Evolutionary conservation across 306 rosid species (phyloP).

Genomic region (Castanopsis chinensis): DNA sequence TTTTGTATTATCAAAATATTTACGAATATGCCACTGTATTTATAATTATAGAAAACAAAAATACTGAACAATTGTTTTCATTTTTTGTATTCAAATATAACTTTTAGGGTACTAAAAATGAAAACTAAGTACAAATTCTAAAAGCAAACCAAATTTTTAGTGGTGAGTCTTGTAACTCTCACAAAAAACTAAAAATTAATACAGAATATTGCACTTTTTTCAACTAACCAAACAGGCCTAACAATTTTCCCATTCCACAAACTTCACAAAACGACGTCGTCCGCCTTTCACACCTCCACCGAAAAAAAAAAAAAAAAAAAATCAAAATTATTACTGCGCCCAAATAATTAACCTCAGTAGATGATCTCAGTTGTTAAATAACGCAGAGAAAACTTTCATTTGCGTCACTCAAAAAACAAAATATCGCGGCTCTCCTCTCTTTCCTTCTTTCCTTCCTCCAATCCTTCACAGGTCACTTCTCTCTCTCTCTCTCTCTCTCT

Average conservation of each 20-base stretch:
- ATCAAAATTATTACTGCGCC: neutral
- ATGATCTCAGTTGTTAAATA: neutral
- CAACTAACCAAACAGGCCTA: too few relatives aligned
- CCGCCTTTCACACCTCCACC: neutral
- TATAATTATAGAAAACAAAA: too few relatives aligned
- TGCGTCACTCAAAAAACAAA: neutral
- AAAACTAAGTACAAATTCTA: too few relatives aligned
- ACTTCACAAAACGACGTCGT: too few relatives aligned
- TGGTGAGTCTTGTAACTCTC: accelerated
- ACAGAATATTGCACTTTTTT: too few relatives aligned
- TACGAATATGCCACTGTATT: too few relatives aligned
- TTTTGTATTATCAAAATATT: accelerated
- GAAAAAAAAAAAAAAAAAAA: neutral
- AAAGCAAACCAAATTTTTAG: too few relatives aligned
- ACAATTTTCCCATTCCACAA: too few relatives aligned
- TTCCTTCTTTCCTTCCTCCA: neutral
- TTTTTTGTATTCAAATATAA: too few relatives aligned
- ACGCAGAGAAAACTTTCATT: neutral
- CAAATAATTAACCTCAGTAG: conserved; percentile 3
- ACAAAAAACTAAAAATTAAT: too few relatives aligned
- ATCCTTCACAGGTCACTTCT: conserved; percentile 7
- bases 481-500: neutral
- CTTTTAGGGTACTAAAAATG: too few relatives aligned
- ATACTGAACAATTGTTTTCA: too few relatives aligned
- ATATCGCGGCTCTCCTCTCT: conserved; percentile 22